Conservation (phyloP, 1,139 yeast genomes). For the Lodderomyces margitis region DNA sequence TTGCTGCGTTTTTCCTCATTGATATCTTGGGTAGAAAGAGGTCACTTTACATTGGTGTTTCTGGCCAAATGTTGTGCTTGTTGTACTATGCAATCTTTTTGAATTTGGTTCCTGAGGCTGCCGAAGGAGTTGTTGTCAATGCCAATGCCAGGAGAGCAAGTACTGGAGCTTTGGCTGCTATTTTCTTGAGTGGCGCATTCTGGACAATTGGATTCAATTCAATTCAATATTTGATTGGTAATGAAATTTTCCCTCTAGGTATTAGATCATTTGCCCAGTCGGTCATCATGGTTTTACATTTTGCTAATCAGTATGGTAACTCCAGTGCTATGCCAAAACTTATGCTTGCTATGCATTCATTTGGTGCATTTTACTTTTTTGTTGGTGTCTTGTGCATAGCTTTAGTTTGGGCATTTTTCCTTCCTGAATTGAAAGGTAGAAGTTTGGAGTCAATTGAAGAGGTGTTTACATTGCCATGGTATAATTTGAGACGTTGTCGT, state of each 20-base stretch:
- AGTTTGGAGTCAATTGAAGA: conserved; percentile 59
- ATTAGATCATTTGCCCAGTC: conserved; percentile 56
- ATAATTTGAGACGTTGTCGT: conserved; percentile 50
- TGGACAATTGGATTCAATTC: conserved; percentile 67
- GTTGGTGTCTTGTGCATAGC: conserved; percentile 42
- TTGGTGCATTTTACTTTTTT: conserved; percentile 57
- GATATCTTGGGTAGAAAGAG: conserved; percentile 48
- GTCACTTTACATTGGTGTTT: conserved; percentile 39
- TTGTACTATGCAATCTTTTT: conserved; percentile 47
- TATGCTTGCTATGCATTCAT: conserved; percentile 46
- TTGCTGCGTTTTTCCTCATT: conserved; percentile 46
- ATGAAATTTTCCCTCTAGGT: conserved; percentile 58
- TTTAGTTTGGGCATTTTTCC: conserved; percentile 47
- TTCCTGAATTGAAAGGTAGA: conserved; percentile 55
- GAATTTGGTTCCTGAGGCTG: conserved; percentile 46
- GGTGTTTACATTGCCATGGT: conserved; percentile 59
- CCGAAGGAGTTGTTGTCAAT: conserved; percentile 26
- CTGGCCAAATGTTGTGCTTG: conserved; percentile 28
- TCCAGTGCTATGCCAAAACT: conserved; percentile 56
- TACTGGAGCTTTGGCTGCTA: conserved; percentile 51
- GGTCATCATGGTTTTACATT: conserved; percentile 56
- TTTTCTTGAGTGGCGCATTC: conserved; percentile 54
- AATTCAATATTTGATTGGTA: conserved; percentile 55
- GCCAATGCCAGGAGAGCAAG: conserved; percentile 38
- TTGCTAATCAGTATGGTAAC: conserved; percentile 59